These are phyloP conservation scores for Aristolochia californica DNA, from an alignment of 164 flowering plant genomes.

Conservation along the genomic window DNA sequence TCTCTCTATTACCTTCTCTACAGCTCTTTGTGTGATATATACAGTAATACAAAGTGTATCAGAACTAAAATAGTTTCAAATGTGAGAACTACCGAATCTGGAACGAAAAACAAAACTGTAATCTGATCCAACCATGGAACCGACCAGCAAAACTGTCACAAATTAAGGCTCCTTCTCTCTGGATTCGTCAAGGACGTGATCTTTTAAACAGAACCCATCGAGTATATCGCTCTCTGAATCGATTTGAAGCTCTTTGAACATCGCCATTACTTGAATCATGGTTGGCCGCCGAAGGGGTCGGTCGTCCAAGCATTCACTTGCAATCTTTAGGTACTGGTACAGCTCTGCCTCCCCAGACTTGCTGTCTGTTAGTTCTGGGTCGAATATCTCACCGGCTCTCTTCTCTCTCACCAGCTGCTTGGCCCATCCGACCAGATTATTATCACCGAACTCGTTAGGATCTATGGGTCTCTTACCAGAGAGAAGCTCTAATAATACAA, in stretches of 20 bases:
- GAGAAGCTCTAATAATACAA: conserved; percentile 63
- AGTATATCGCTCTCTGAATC: conserved; percentile 59
- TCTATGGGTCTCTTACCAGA: conserved; percentile 82
- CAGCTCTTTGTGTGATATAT: conserved; percentile 14
- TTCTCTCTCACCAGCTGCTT: conserved; percentile 54
- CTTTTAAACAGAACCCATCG: conserved; percentile 57
- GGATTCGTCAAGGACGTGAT: conserved; percentile 40
- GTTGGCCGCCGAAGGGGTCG: conserved; percentile 72
- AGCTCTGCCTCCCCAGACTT: conserved; percentile 46
- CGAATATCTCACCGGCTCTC: conserved; percentile 49
- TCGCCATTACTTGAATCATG: conserved; percentile 92
- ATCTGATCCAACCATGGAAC: not conserved
- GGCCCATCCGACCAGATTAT: conserved; percentile 93
- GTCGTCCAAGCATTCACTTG: conserved; percentile 76
- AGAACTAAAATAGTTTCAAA: not conserved
- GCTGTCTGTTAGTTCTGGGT: conserved; percentile 33
- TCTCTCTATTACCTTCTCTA: not conserved
- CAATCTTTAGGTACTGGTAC: conserved; percentile 56
- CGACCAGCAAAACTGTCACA: not conserved
- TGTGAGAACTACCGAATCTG: not conserved
- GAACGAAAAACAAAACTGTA: conserved; percentile 3
- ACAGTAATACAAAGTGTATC: conserved; percentile 14
- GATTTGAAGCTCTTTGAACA: conserved; percentile 73
- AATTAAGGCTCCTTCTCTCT: conserved; percentile 24
- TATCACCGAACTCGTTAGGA: conserved; percentile 59